A percentile compares a stretch with the other conserved stretches of the same genome.
These are phyloP conservation scores for Penicillium sp. DNA, from an alignment of 2,329 filamentous ascomycete species.

Conservation along the genomic window DNA sequence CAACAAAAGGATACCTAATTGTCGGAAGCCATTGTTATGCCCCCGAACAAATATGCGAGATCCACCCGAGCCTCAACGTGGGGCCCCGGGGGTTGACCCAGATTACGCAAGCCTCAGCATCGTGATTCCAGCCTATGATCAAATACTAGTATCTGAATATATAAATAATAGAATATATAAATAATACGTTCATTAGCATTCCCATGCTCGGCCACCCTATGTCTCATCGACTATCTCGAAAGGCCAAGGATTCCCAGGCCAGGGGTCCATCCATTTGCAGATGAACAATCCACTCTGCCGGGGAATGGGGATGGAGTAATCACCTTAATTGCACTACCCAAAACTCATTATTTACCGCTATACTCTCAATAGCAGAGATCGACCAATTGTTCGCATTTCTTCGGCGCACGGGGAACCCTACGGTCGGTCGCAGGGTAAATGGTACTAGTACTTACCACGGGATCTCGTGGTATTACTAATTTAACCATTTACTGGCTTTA, in stretches of 20 bases:
- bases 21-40: background rate
- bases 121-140: no score
- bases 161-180: background rate
- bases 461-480: no score
- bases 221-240: background rate
- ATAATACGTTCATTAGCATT: no score
- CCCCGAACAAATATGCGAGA: background rate
- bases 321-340: background rate
- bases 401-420: background rate
- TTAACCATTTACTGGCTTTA: no score
- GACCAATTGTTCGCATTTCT: background rate
- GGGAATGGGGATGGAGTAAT: no score
- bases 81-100: no score
- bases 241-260: background rate
- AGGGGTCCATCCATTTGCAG: background rate
- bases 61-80: background rate
- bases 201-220: background rate
- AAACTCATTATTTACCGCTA: background rate
- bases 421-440: no score
- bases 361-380: background rate
- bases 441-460: no score
- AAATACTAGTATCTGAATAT: background rate
- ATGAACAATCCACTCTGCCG: background rate
- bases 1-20: background rate
- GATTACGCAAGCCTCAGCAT: background rate